Base-by-base conservation (phyloP, 1,139 yeast species). In the Candida glucosophila region DNA sequence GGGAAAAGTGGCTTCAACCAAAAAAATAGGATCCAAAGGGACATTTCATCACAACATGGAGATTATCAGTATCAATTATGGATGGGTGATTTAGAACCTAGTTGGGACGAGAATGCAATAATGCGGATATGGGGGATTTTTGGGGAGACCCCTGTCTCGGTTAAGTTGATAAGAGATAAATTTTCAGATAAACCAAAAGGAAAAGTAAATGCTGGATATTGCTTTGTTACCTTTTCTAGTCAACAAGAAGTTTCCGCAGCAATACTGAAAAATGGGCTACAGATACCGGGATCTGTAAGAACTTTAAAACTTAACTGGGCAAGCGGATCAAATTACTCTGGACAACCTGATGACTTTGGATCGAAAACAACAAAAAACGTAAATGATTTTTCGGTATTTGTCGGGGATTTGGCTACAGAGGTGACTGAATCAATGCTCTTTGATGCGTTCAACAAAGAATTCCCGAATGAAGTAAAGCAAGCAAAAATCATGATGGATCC, bases 11-110 rank as follows among this genome's bases (percentile, higher is more conserved):
- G 29, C 12, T 21, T 27, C 13, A 23, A 24, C 15, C 17, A 22
- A 11, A 25, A 33, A 23, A 20, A 17, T 9, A 29, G n/a, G n/a
- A n/a, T n/a, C n/a, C n/a, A n/a, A n/a, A n/a, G n/a, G n/a, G n/a
- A n/a, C n/a, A n/a, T n/a, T n/a, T n/a, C n/a, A 19, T 6, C 8
- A 7, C 12, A 19, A 7, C 9, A 11, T 19, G 9, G 12, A 10
- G 35, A 29, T 17, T 30, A 29, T 10, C 41, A 30, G 20, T 35
- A 30, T 24, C 71, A 64, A 34, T 33, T 85, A 28, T 86, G 95
- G 95, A 88, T 88, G 96, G 97, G 96, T 7, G 96, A 86, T 49
- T 58, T 88, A 24, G 95, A 86, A 40, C 83, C 92, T 2, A 65
- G 73, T 54, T 81, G 92, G 76, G 86, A 80, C 36, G 96, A 86